phyloP scores from a whole-genome alignment of 495 filamentous ascomycete species.

The Penicillium paxilli region DNA sequence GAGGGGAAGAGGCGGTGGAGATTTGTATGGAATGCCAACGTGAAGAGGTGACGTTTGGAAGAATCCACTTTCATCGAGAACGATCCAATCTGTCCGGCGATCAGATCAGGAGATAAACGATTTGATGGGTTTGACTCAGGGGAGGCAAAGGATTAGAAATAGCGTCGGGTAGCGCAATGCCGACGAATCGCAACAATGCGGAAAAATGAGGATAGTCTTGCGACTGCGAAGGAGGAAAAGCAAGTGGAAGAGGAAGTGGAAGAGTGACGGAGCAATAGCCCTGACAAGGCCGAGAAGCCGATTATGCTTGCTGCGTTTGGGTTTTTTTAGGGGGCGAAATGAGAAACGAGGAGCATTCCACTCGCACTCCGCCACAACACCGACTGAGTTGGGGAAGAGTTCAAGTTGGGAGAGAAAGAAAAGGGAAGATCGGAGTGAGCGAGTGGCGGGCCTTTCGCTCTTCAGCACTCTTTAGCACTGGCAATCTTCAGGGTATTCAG shows the following conservation, averaged over 20 bases:
- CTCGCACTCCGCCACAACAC: no score
- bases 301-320: neutral
- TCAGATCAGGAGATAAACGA: constrained; percentile 3
- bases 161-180: constrained; percentile 1
- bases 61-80: constrained; percentile 16
- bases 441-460: no score
- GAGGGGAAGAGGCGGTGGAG: constrained; percentile 16
- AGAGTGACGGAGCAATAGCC: neutral
- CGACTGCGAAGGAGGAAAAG: neutral
- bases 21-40: constrained; percentile 12
- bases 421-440: no score
- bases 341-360: neutral
- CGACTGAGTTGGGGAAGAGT: no score
- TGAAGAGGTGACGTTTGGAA: constrained; percentile 10
- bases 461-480: neutral
- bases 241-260: neutral
- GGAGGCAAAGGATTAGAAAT: neutral
- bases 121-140: neutral
- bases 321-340: neutral
- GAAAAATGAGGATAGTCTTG: no score
- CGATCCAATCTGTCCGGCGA: neutral
- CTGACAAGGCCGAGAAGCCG: neutral
- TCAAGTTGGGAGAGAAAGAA: no score
- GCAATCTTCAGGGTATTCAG: no score
- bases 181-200: no score